These are phyloP conservation scores for Nothophoma quercina DNA, from an alignment of 2,329 filamentous ascomycete species.

Conservation along the genomic window DNA sequence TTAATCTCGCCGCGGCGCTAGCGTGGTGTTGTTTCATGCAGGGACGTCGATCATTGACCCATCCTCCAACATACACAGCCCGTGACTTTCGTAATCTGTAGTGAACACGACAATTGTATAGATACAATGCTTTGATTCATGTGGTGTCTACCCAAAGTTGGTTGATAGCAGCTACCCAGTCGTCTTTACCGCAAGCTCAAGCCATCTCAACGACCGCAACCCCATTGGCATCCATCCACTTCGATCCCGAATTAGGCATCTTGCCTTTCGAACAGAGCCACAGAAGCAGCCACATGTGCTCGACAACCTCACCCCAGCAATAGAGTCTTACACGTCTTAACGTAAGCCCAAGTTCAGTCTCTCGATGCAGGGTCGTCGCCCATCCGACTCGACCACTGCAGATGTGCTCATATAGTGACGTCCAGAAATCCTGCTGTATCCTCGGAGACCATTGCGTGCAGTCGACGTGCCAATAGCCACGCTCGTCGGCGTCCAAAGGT, in stretches of 20 bases:
- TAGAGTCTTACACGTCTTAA: constrained; percentile 68
- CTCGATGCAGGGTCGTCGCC: constrained; percentile 66
- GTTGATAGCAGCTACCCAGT: neutral
- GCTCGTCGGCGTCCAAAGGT: constrained; percentile 66
- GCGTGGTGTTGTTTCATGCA: constrained; percentile 22
- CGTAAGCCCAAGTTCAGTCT: constrained; percentile 18
- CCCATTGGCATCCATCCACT: constrained; percentile 73
- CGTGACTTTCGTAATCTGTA: too few species aligned
- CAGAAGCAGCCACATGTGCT: constrained; percentile 77
- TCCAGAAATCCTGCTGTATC: constrained; percentile 66
- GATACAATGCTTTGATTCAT: too few species aligned
- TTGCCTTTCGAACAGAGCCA: constrained; percentile 74
- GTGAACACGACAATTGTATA: too few species aligned
- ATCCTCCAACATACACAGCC: neutral
- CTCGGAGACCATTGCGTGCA: constrained; percentile 62
- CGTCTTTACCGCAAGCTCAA: constrained; percentile 1
- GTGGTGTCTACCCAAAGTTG: neutral
- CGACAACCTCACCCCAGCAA: constrained; percentile 77
- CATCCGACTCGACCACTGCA: constrained; percentile 68
- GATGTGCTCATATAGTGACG: constrained; percentile 67
- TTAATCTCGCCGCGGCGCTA: constrained; percentile 14
- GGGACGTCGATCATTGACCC: constrained; percentile 15
- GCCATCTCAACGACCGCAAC: constrained; percentile 62
- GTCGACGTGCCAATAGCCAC: constrained; percentile 79
- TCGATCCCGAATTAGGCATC: constrained; percentile 64